Percentiles rank a stretch among this genome's conserved stretches.
Conservation (phyloP, 306 rosid genomes). For the Spatholobus suberectus region DNA sequence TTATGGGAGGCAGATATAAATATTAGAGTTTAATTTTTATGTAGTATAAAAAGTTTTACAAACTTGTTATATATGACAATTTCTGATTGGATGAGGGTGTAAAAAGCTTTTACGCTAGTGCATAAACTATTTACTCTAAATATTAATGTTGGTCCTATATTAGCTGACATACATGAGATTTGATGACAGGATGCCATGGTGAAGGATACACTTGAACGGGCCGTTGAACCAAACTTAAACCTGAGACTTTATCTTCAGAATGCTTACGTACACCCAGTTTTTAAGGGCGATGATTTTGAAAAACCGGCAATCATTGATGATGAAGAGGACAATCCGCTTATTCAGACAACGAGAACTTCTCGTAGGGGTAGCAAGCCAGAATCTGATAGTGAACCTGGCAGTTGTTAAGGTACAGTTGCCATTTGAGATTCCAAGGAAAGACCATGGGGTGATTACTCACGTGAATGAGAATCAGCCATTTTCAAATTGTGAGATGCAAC, state of each 20-base stretch:
- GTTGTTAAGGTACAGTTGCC: constrained; percentile 15
- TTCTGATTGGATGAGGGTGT: too few relatives aligned
- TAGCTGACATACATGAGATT: too few relatives aligned
- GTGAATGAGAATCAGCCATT: constrained; percentile 17
- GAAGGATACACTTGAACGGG: constrained; percentile 83
- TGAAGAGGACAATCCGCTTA: constrained; percentile 82
- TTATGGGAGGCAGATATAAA: constrained; percentile 3
- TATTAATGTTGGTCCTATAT: too few relatives aligned
- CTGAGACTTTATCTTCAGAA: constrained; percentile 71
- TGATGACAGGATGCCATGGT: constrained; percentile 89
- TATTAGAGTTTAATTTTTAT: too few relatives aligned
- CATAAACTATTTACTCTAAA: too few relatives aligned
- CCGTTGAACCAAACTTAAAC: constrained; percentile 81
- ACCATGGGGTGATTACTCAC: background rate
- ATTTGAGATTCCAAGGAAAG: constrained; percentile 25
- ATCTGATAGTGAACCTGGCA: constrained; percentile 45
- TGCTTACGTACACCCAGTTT: constrained; percentile 79
- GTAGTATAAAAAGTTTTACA: too few relatives aligned
- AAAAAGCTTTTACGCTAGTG: too few relatives aligned
- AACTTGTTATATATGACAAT: too few relatives aligned
- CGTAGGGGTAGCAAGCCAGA: constrained; percentile 53
- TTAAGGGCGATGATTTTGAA: constrained; percentile 50
- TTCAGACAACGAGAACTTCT: constrained; percentile 69
- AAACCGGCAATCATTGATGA: constrained; percentile 54
- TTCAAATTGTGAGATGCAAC: constrained; percentile 23